phyloP scores from a whole-genome alignment of 768 basidiomycete genomes.

The Suillus alpinus region DNA sequence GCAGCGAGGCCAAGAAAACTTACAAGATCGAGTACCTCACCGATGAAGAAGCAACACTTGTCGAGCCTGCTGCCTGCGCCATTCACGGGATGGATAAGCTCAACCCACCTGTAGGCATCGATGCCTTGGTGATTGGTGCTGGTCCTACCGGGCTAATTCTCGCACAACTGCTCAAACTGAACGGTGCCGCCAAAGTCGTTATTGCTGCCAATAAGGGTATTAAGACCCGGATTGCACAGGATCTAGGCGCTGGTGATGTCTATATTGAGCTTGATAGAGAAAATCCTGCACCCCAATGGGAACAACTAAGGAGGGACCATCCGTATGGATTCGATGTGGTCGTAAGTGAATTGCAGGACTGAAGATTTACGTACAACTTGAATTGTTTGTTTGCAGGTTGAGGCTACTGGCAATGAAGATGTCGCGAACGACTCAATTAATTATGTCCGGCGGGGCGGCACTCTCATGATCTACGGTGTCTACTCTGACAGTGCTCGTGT shows the following conservation, averaged over 20 bases:
- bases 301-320: constrained; percentile 37
- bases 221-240: constrained; percentile 41
- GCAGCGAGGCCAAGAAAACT: constrained; percentile 32
- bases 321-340: constrained; percentile 47
- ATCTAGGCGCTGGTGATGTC: constrained; percentile 36
- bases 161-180: constrained; percentile 37
- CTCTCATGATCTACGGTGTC: constrained; percentile 54
- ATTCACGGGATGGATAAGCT: constrained; percentile 46
- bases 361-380: neutral
- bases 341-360: constrained; percentile 11
- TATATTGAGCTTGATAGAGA: constrained; percentile 41
- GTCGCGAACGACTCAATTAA: constrained; percentile 41
- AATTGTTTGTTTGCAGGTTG: constrained; percentile 21
- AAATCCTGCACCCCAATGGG: constrained; percentile 37
- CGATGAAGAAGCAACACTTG: constrained; percentile 39
- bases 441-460: constrained; percentile 42
- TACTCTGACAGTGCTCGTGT: constrained; percentile 52
- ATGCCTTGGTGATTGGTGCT: constrained; percentile 41
- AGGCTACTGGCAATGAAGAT: constrained; percentile 42
- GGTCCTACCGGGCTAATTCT: constrained; percentile 43
- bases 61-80: constrained; percentile 43
- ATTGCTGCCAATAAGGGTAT: constrained; percentile 38
- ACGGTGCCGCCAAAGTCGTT: constrained; percentile 20
- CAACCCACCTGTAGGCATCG: constrained; percentile 37
- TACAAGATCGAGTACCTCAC: constrained; percentile 41